These are phyloP conservation scores for Exophiala bonariae DNA, from an alignment of 2,329 filamentous ascomycete species.

Conservation along the genomic window DNA sequence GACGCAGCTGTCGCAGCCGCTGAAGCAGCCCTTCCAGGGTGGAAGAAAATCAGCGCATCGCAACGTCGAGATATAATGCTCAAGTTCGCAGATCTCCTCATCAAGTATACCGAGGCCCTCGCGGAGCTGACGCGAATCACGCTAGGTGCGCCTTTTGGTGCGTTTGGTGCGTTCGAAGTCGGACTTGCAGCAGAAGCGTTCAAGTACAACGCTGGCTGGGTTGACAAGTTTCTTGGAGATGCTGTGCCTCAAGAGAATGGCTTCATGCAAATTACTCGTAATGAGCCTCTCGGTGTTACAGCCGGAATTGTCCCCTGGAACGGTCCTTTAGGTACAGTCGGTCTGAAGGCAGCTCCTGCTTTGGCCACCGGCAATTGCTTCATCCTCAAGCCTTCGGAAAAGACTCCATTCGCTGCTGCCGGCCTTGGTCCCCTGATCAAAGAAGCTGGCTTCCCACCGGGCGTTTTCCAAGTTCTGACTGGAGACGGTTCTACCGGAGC, in stretches of 20 bases:
- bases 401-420: slow-evolving; percentile 52
- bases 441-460: slow-evolving; percentile 56
- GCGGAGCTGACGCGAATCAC: slow-evolving; percentile 47
- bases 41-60: slow-evolving; percentile 39
- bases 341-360: slow-evolving; percentile 60
- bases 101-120: slow-evolving; percentile 36
- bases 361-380: slow-evolving; percentile 68
- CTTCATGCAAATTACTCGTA: slow-evolving; percentile 75
- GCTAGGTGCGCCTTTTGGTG: slow-evolving; percentile 46
- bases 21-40: slow-evolving; percentile 48
- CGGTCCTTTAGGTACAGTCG: slow-evolving; percentile 65
- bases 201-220: slow-evolving; percentile 80
- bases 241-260: slow-evolving; percentile 74
- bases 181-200: slow-evolving; percentile 26
- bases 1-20: slow-evolving; percentile 51
- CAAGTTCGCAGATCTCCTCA: slow-evolving; percentile 47
- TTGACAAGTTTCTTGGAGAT: slow-evolving; percentile 88
- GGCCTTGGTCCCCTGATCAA: slow-evolving; percentile 49
- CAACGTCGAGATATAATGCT: slow-evolving; percentile 43
- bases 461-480: slow-evolving; percentile 59
- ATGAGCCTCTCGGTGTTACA: slow-evolving; percentile 78
- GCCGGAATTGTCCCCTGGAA: slow-evolving; percentile 87
- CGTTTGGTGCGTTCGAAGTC: slow-evolving; percentile 48
- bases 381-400: slow-evolving; percentile 67
- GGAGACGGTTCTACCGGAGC: slow-evolving; percentile 61